Evolutionary conservation across 1,284 basidiomycete species (phyloP).

Genomic region (Tetrapyrgos nigripes): DNA sequence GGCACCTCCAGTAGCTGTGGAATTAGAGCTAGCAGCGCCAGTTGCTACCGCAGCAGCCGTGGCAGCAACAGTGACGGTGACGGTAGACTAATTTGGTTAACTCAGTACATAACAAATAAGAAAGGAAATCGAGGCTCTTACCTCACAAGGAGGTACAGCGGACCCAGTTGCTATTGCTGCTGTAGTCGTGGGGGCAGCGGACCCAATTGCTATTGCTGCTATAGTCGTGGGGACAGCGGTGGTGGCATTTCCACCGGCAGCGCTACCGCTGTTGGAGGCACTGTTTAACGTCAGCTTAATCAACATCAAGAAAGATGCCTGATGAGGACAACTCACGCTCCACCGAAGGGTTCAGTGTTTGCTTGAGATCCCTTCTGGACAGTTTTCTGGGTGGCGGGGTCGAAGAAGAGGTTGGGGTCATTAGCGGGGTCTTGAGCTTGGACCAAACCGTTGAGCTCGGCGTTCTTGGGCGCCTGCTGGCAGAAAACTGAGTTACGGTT

Average conservation of each 20-base stretch:
- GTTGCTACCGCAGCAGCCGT: slow-evolving; percentile 29
- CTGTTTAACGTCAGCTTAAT: not conserved
- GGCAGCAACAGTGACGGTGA: slow-evolving; percentile 39
- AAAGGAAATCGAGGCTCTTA: slow-evolving; percentile 17
- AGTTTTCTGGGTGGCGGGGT: slow-evolving; percentile 50
- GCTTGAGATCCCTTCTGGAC: slow-evolving; percentile 57
- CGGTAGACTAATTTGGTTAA: slow-evolving; percentile 26
- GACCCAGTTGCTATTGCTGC: not conserved
- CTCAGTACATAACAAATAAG: not conserved
- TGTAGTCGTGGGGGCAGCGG: slow-evolving; percentile 17
- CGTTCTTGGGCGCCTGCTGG: slow-evolving; percentile 54
- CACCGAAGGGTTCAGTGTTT: slow-evolving; percentile 58
- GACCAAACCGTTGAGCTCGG: slow-evolving; percentile 52
- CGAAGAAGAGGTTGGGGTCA: slow-evolving; percentile 60
- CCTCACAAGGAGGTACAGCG: slow-evolving; percentile 23
- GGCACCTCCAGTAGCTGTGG: slow-evolving; percentile 24
- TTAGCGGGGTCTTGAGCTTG: slow-evolving; percentile 59
- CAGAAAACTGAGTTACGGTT: slow-evolving; percentile 59
- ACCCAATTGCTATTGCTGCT: slow-evolving; percentile 14
- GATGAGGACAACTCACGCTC: slow-evolving; percentile 14
- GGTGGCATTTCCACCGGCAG: slow-evolving; percentile 19
- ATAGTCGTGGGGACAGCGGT: slow-evolving; percentile 22
- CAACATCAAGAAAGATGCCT: not conserved
- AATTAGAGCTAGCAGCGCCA: slow-evolving; percentile 27
- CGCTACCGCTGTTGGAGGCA: slow-evolving; percentile 11